Evolutionary conservation across 1,284 basidiomycete genomes (phyloP), one percentile per base, ranked within the genome.

Genomic region (Austroboletus olivaceoglutinosus): DNA sequence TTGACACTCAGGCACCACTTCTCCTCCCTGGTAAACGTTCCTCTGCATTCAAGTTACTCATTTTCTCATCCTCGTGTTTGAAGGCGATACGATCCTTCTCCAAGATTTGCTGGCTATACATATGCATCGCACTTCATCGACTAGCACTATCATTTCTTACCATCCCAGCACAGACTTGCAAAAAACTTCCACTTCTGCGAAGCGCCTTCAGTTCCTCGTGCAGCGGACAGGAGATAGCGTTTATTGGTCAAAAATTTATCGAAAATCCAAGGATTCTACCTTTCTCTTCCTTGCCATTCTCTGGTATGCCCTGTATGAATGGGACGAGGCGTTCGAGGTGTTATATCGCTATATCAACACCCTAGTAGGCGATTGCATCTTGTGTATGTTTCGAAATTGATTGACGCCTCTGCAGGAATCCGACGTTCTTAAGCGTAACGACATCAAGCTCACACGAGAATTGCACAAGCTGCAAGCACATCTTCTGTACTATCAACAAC

Each of bases 231-330:
- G 70, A 15, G 53, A 56, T 31, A 76, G 73, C 45, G 77, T 81
- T 3, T 81, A 81, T 50, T 83, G 80, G 80, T 71, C 75, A 46
- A 76, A 75, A 47, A 76, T 82, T 22, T 78, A 80, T 49, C 51
- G 64, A 29, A 66, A 58, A 19, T 74, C 75, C 3, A 61, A 65
- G 3, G 81, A 83, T 55, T 77, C 81, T 0, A 81, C 79, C 0
- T 78, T 83, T 52, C 57, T 80, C 2, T 68, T 83, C 18, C 65
- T 83, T 29, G 70, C 74, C 1, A 76, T 74, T 50, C 65, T 83
- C 34, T 83, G 81, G 81, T 77, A 82, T 53, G 76, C 78, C 2
- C 55, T 81, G 47, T 82, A 81, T 57, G 76, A 75, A 9, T 83
- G 80, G 79, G 81, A 83, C 49, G 73, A 83, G 55, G 73, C 79